Conservation (phyloP, 2,329 filamentous ascomycete genomes). For the Podosphaera fusca region DNA sequence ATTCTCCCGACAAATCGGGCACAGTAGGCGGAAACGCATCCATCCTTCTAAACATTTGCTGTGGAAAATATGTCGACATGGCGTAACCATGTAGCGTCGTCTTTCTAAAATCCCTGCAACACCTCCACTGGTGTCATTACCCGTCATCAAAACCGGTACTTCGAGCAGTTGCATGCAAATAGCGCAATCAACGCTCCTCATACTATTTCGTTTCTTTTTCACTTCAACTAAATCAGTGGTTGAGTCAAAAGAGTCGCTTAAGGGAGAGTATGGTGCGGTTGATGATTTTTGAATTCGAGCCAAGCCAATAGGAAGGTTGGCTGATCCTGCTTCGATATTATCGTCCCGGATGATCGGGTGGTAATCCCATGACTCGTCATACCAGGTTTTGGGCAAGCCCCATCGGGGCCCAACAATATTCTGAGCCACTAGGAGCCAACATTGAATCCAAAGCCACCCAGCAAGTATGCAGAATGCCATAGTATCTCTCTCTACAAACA, state of each 20-base stretch:
- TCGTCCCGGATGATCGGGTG: conserved; percentile 75
- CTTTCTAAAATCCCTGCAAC: conserved; percentile 52
- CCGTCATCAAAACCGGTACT: conserved; percentile 52
- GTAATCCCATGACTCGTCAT: conserved; percentile 73
- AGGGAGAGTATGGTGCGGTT: conserved; percentile 6
- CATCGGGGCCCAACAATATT: conserved; percentile 75
- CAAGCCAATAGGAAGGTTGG: conserved; percentile 54
- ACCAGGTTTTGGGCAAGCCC: conserved; percentile 48
- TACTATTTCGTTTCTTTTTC: conserved; percentile 21
- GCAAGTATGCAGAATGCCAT: conserved; percentile 38
- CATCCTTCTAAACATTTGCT: conserved; percentile 78
- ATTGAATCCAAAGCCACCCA: conserved; percentile 73
- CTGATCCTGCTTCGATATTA: conserved; percentile 44
- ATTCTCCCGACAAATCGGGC: conserved; percentile 81
- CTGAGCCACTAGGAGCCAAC: conserved; percentile 56
- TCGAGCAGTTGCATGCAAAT: conserved; percentile 87
- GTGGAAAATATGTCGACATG: conserved; percentile 90
- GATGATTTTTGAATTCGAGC: conserved; percentile 17
- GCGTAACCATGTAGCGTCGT: conserved; percentile 87
- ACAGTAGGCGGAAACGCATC: conserved; percentile 85
- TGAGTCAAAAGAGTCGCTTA: conserved; percentile 4
- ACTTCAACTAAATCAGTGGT: conserved; percentile 4
- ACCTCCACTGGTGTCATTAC: conserved; percentile 24
- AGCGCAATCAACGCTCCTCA: conserved; percentile 58
- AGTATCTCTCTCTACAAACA: conserved; percentile 50